Evolutionary conservation across 2,329 filamentous ascomycete species (phyloP), one percentile per base, ranked within the genome.

Genomic region (Colletotrichum orchidophilum): DNA sequence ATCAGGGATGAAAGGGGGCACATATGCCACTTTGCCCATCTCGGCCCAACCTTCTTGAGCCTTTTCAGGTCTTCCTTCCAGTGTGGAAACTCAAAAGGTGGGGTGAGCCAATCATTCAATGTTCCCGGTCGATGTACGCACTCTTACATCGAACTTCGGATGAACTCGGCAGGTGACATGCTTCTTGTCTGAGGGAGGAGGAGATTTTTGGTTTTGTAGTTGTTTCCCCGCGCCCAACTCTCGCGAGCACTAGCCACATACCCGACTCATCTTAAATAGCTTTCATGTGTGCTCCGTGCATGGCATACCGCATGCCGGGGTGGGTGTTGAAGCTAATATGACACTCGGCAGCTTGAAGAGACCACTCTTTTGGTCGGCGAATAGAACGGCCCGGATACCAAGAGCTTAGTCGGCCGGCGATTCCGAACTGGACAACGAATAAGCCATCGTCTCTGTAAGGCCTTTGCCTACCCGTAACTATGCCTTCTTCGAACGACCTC

Each of bases 141-240:
- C 29, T 53, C 21, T 52, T 35, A 27, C 24, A 27, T 50, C 29
- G 59, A 15, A 68, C 58, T 68, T 71, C 64, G 68, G 68, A 71
- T n/a, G 68, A 71, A 71, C 68, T 42, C 58, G 58, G 68, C 53
- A 59, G 58, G 49, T 63, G 58, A 63, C 52, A 71, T 71, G 31
- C 42, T 59, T 63, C n/a, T 46, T 46, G 12, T 46, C 29, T 35
- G 58, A 53, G 59, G 33, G 31, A 54, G 58, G 68, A 42, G 39
- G 11, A n/a, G 55, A 26, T 54, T 53, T 11, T 61, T 63, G 64
- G 33, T 13, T 31, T 58, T 11, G 55, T 63, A 42, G 27, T 24
- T 31, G 12, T 13, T 63, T 49, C 64, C 58, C 64, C 58, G 53
- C 68, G 42, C 46, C 57, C 18, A 33, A 33, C 35, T 39, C n/a